Conservation (phyloP, 257 asterid genomes). For the Oldenlandia corymbosa region DNA sequence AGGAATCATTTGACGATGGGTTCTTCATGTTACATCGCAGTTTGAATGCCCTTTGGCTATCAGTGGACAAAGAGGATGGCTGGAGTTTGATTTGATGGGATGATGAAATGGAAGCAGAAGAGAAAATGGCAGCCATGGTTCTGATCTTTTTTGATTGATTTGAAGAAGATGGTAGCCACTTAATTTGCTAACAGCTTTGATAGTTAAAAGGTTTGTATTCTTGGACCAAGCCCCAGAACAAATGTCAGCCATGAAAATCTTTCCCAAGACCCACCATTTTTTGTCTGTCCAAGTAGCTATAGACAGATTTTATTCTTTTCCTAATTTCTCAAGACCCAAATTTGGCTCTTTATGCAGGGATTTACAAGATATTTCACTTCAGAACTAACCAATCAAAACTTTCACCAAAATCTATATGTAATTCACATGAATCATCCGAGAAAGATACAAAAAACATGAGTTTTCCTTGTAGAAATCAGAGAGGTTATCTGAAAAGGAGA, state of each 20-base stretch:
- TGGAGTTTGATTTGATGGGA: constrained; percentile 15
- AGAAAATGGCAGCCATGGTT: constrained; percentile 49
- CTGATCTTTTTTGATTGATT: neutral
- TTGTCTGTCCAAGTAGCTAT: neutral
- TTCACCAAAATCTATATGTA: neutral
- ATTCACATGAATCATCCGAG: neutral
- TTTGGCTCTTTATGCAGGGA: neutral
- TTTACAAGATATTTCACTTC: neutral
- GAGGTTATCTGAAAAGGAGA: neutral
- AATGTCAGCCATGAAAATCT: constrained; percentile 18
- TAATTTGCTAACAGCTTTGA: neutral
- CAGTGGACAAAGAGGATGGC: neutral
- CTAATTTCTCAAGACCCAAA: neutral
- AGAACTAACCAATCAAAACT: neutral
- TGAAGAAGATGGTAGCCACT: neutral
- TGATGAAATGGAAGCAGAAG: constrained; percentile 26
- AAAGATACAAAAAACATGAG: neutral
- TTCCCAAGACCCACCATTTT: neutral
- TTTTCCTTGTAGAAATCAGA: no score
- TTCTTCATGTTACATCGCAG: constrained; percentile 37
- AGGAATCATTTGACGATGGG: constrained; percentile 17
- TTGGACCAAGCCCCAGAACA: neutral
- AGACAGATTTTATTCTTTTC: neutral
- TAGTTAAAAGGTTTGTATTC: neutral
- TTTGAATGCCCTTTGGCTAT: constrained; percentile 14